These are phyloP conservation scores for Boletus sensibilis DNA, from an alignment of 768 basidiomycete species.

Conservation along the genomic window DNA sequence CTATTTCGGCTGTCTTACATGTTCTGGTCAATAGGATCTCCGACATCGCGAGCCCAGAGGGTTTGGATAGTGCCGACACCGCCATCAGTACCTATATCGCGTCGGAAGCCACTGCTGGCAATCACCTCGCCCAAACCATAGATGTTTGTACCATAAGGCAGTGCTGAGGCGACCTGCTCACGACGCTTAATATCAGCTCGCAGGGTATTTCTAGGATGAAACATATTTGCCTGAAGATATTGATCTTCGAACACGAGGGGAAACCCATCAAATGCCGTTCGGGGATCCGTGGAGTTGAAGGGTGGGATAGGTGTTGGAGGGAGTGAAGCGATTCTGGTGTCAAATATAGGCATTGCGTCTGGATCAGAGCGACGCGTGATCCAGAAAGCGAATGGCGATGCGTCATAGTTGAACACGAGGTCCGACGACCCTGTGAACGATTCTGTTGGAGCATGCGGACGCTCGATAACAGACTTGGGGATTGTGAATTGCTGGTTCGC, in stretches of 20 bases:
- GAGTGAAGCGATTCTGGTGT: constrained; percentile 63
- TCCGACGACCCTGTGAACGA: constrained; percentile 49
- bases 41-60: constrained; percentile 62
- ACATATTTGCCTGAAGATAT: constrained; percentile 59
- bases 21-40: constrained; percentile 66
- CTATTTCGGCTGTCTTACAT: constrained; percentile 41
- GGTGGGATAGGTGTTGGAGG: constrained; percentile 60
- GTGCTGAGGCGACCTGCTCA: constrained; percentile 56
- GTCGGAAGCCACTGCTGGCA: constrained; percentile 65
- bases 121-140: constrained; percentile 79
- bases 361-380: constrained; percentile 66
- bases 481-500: constrained; percentile 63
- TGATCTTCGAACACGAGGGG: constrained; percentile 77
- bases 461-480: constrained; percentile 52
- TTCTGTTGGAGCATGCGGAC: constrained; percentile 37
- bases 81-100: constrained; percentile 53
- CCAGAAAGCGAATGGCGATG: constrained; percentile 76
- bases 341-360: constrained; percentile 57
- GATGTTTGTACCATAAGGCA: constrained; percentile 67
- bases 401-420: constrained; percentile 65
- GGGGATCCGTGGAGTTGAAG: constrained; percentile 48
- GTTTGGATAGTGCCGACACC: constrained; percentile 60
- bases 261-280: constrained; percentile 60
- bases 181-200: neutral
- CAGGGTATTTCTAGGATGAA: neutral